Evolutionary conservation across 805 yeast genomes (phyloP), one percentile per base, ranked within the genome.

Genomic region (Candida montana): DNA sequence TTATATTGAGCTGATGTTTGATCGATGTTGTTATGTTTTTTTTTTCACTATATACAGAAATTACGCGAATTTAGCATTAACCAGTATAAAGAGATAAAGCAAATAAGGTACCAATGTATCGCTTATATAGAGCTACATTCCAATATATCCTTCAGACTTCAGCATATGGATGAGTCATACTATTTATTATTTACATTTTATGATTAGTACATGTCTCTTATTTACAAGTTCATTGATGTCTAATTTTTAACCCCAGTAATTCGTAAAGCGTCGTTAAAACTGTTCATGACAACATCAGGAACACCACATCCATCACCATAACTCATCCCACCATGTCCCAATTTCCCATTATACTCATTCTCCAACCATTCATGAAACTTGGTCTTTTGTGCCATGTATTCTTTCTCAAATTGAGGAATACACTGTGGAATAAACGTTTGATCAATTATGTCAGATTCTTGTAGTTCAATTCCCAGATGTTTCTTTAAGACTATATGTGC

Each of bases 221-320:
- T n/a, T n/a, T 26, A 26, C 29, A 26, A 13, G 29, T 7, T 26
- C n/a, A n/a, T n/a, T n/a, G n/a, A n/a, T n/a, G n/a, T n/a, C n/a
- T n/a, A n/a, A n/a, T n/a, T n/a, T n/a, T n/a, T n/a, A n/a, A n/a
- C n/a, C n/a, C 32, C 37, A 13, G 29, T 8, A 26, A 13, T 11
- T 26, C 29, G 9, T 11, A 37, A 30, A 6, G 90, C 93, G 42
- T 70, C 75, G 37, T 70, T 72, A 40, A 83, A 69, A 3, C 83
- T 75, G 53, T 80, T 78, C 26, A 75, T 60, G 1, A 87, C 81
- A 48, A 90, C 83, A 62, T 90, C 96, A 2, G 96, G 95, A 2
- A 90, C 90, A 1, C 96, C 96, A 8, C 87, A 79, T 1, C 95
- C 91, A 33, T 73, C 76, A 8, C 88, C 84, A 49, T 84, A 78